Percentiles rank a stretch among this genome's conserved stretches.
Conservation (phyloP, 441 rosid genomes). For the Oxalis stricta region DNA sequence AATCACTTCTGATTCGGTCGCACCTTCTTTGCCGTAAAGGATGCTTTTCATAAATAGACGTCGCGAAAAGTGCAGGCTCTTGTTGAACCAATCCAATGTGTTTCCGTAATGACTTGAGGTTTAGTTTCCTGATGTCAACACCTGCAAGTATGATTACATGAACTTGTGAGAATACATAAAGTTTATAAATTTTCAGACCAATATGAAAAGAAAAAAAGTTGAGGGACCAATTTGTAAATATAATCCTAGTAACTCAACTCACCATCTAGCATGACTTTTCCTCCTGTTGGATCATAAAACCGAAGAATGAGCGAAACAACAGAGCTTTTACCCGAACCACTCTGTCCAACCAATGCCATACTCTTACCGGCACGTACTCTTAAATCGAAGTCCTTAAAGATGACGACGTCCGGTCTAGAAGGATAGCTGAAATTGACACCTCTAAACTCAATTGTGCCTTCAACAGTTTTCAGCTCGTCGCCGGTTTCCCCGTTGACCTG, state of each 20-base stretch:
- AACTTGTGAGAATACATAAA: too few species aligned
- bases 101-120: conserved; percentile 51
- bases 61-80: conserved; percentile 86
- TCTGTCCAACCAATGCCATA: conserved; percentile 87
- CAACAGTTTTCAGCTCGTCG: conserved; percentile 45
- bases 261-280: conserved; percentile 81
- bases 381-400: conserved; percentile 62
- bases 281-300: conserved; percentile 69
- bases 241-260: too few species aligned
- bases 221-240: neutral
- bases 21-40: conserved; percentile 69
- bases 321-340: conserved; percentile 90
- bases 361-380: conserved; percentile 52
- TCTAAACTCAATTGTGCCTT: conserved; percentile 55
- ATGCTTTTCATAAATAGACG: conserved; percentile 78
- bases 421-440: conserved; percentile 70
- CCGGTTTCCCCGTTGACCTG: conserved; percentile 45
- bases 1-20: conserved; percentile 61
- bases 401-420: conserved; percentile 62
- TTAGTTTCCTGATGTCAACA: conserved; percentile 47
- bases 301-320: conserved; percentile 72
- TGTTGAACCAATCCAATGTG: conserved; percentile 85
- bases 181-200: neutral
- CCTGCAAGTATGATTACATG: too few species aligned
- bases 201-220: neutral